Conservation (phyloP, 805 yeast species). For the Yamadazyma insecticola region DNA sequence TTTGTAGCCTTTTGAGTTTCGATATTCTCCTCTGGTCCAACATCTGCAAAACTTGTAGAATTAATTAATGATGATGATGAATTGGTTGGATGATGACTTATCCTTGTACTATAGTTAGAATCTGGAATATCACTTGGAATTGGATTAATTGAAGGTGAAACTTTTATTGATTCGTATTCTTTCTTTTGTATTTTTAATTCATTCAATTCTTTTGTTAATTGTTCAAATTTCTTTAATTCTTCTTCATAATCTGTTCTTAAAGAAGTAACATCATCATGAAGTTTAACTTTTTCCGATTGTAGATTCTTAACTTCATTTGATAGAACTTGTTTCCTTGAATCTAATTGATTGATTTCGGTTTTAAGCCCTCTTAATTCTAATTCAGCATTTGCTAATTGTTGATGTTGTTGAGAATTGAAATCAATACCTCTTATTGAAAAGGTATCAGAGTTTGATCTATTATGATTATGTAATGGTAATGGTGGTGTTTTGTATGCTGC, state of each 20-base stretch:
- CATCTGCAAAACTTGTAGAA: conserved; percentile 9
- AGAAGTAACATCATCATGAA: conserved; percentile 7
- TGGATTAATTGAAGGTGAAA: not conserved
- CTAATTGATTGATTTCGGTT: conserved; percentile 37
- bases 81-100: conserved; percentile 7
- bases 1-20: conserved; percentile 40
- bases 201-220: conserved; percentile 46
- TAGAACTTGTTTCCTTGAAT: conserved; percentile 7
- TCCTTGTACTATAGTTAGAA: not conserved
- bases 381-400: conserved; percentile 1
- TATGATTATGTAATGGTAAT: conserved; percentile 35
- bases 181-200: conserved; percentile 45
- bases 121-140: not conserved
- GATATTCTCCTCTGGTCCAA: conserved; percentile 15
- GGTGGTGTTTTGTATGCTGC: conserved; percentile 42
- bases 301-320: conserved; percentile 14
- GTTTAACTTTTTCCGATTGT: conserved; percentile 20
- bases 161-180: conserved; percentile 24
- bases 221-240: conserved; percentile 9
- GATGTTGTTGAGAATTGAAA: no score
- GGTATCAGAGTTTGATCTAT: conserved; percentile 44
- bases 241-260: conserved; percentile 9
- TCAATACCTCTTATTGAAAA: no score
- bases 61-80: conserved; percentile 15
- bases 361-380: conserved; percentile 15